Evolutionary conservation across 2,329 filamentous ascomycete genomes (phyloP).

Genomic region (Aplosporella prunicola): DNA sequence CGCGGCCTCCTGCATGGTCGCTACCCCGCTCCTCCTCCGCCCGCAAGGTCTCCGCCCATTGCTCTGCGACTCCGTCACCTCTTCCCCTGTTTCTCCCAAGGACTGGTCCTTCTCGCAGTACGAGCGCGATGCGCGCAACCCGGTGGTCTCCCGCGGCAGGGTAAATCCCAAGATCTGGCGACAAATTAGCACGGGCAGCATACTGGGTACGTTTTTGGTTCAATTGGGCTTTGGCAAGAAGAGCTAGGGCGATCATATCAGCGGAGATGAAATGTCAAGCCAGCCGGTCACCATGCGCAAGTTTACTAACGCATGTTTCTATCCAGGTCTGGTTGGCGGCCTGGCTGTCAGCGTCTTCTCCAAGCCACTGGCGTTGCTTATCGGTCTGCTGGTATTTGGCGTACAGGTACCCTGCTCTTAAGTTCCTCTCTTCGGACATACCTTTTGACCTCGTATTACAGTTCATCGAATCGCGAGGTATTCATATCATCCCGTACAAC

Average conservation of each 20-base stretch:
- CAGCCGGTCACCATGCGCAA: no score
- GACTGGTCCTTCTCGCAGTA: conserved; percentile 32
- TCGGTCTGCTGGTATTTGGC: conserved; percentile 54
- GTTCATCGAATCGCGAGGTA: conserved; percentile 43
- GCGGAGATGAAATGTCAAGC: no score
- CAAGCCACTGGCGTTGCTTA: conserved; percentile 56
- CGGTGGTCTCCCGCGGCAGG: conserved; percentile 29
- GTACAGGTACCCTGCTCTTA: conserved; percentile 45
- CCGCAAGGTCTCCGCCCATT: conserved; percentile 16
- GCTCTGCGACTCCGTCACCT: conserved; percentile 23
- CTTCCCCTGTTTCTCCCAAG: conserved; percentile 20
- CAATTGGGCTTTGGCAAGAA: no score
- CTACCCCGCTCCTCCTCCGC: conserved; percentile 23
- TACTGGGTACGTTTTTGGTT: conserved; percentile 33
- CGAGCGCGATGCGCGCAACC: conserved; percentile 29
- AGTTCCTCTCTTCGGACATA: neutral
- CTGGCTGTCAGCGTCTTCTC: conserved; percentile 62
- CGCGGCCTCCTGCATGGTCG: conserved; percentile 21
- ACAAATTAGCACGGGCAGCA: conserved; percentile 39
- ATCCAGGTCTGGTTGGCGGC: conserved; percentile 49
- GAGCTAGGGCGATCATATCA: no score
- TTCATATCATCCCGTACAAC: conserved; percentile 41
- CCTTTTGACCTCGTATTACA: conserved; percentile 15
- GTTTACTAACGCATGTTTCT: neutral
- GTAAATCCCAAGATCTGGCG: conserved; percentile 33